Percentiles rank a stretch among this genome's conserved stretches.
These are phyloP conservation scores for Asterella californica DNA, from an alignment of 225 moss, liverwort and hornwort genomes.

Conservation along the genomic window DNA sequence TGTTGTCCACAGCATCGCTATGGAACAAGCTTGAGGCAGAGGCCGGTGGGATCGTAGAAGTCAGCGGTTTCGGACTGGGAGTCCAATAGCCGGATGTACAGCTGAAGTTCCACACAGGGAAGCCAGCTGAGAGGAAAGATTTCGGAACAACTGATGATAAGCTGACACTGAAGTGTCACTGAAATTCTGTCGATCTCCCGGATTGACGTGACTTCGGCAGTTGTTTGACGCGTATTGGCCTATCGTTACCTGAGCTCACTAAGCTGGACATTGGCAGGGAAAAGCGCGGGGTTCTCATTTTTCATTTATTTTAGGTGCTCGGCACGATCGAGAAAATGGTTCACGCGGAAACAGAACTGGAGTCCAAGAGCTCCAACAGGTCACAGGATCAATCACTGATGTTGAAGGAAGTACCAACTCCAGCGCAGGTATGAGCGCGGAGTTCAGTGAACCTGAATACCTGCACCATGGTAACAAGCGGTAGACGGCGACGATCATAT, in stretches of 20 bases:
- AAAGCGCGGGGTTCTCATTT: not conserved
- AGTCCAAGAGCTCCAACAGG: not conserved
- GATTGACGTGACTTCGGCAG: not conserved
- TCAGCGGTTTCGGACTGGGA: no score
- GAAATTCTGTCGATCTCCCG: no score
- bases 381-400: not conserved
- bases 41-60: no score
- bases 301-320: not conserved
- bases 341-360: no score
- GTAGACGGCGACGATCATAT: conserved; percentile 6
- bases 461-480: not conserved
- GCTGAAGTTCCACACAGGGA: no score
- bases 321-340: not conserved
- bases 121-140: no score
- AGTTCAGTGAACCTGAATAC: not conserved
- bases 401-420: not conserved
- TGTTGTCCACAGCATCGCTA: no score
- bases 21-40: no score
- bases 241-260: not conserved
- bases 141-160: no score
- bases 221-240: not conserved
- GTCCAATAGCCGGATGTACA: no score
- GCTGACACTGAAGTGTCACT: no score
- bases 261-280: not conserved
- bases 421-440: not conserved